phyloP scores from a whole-genome alignment of 306 rosid genomes.

The Ammopiptanthus mongolicus region DNA sequence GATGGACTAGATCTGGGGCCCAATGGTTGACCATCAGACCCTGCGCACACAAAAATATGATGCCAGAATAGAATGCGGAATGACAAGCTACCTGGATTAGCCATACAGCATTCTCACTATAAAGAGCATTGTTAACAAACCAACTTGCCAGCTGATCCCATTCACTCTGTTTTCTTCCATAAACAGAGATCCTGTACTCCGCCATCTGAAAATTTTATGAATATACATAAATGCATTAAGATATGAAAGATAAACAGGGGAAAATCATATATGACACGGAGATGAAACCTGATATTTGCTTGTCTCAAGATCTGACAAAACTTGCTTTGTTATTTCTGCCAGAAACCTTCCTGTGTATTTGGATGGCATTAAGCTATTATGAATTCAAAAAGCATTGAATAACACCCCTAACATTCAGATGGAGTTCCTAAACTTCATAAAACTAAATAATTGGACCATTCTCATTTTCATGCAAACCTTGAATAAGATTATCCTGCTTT shows the following conservation, averaged over 20 bases:
- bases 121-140: constrained; percentile 75
- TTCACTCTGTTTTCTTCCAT: constrained; percentile 91
- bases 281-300: constrained; percentile 75
- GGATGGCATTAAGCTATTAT: constrained; percentile 6
- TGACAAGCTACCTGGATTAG: constrained; percentile 67
- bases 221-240: constrained; percentile 2
- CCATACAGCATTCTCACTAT: constrained; percentile 85
- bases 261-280: neutral
- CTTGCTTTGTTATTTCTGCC: constrained; percentile 86
- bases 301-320: constrained; percentile 75
- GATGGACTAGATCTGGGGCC: neutral
- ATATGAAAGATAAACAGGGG: neutral
- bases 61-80: constrained; percentile 1
- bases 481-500: constrained; percentile 94
- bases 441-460: constrained; percentile 11
- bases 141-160: constrained; percentile 96
- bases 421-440: neutral
- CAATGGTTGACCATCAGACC: neutral
- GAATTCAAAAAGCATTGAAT: constrained; percentile 13
- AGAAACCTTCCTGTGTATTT: constrained; percentile 65
- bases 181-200: constrained; percentile 83
- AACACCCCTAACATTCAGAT: constrained; percentile 10
- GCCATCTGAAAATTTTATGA: constrained; percentile 66
- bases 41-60: neutral
- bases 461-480: constrained; percentile 49